Base-by-base conservation (phyloP, 148 eudicot genomes). In the Chenopodium berlandieri region DNA sequence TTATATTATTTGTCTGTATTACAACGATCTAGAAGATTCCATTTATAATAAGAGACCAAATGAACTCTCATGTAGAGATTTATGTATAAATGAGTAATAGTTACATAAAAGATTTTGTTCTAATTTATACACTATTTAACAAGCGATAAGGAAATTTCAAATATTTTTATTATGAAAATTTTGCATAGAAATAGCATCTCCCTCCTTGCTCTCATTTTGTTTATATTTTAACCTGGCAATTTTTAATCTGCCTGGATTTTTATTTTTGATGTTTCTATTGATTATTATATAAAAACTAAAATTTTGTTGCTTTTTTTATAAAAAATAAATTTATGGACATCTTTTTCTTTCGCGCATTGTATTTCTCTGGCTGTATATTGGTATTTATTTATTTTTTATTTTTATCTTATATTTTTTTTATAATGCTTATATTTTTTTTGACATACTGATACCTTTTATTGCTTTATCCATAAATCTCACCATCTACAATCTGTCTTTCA, bases 401-500 rank as follows among this genome's bases (percentile, higher is more conserved):
- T 40, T 40, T 40, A 40, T 40, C 5, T 40, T 6, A 5, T 40
- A 0, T 4, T 40, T 40, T 27, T 25, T 50, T 23, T 17, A n/a
- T 10, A 37, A 32, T 32, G 9, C 32, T 32, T 27, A 46, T 34
- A 60, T 63, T 44, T 71, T 56, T 67, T 34, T 40, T 44, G 25
- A 75, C 58, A 65, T 62, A 64, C 31, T 64, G 37, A 52, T 73
- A 44, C 10, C 10, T 23, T 72, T n/a, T 82, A 73, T 52, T n/a
- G 47, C 54, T 30, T 73, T 44, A 16, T 5, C 6, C 19, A 60
- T 69, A 32, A 63, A 4, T n/a, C 40, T 78, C 44, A 69, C 34
- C 13, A 47, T 64, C 62, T 19, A 23, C 22, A 50, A 54, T 79
- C 78, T 32, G 47, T 64, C 79, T 82, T 85, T 78, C 92, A 96